Base-by-base conservation (phyloP, 2,329 filamentous ascomycete genomes). In the Chrysosporium queenslandicum region DNA sequence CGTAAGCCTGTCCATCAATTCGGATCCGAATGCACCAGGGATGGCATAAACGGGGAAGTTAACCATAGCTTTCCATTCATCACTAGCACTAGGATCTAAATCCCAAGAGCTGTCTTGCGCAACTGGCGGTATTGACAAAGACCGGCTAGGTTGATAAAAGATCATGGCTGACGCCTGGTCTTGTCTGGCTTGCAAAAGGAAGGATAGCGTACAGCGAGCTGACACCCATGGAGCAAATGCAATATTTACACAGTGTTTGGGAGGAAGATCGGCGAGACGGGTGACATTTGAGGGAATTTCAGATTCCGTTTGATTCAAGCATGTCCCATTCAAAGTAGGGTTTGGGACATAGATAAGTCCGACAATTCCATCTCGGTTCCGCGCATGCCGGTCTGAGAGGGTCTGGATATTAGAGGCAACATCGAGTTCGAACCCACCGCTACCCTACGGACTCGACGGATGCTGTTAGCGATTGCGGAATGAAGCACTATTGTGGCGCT, bases 151-250 rank as follows among this genome's bases (percentile, higher is more conserved):
- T 27, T 75, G 66, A 58, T 75, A 83, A 58, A 81, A 78, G n/a
- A 83, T 55, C 50, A 81, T 73, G 18, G 70, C 77, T 39, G 80
- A 77, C 8, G 84, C 74, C 21, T 79, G 76, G 58, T 83, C 79
- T n/a, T 79, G 77, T 18, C 79, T 75, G 2, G 77, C 77, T 11
- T 74, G 71, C 16, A 75, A 69, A 43, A 97, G 76, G 64, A 88
- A 95, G 41, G 83, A 78, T 52, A 76, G 69, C 11, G 87, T 85
- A 64, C 91, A 98, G 23, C 80, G 72, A 6, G 77, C 71, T 56
- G 77, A 85, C 60, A 88, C 81, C 90, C 91, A 97, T 25, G 91
- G 91, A 21, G 87, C 90, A 50, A 96, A 71, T 25, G 86, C 90
- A 60, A 96, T 80, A 48, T 89, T 74, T 52, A 84, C 81, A 66